Evolutionary conservation across 2,329 filamentous ascomycete species (phyloP).

Genomic region (Ophiocordyceps australis): DNA sequence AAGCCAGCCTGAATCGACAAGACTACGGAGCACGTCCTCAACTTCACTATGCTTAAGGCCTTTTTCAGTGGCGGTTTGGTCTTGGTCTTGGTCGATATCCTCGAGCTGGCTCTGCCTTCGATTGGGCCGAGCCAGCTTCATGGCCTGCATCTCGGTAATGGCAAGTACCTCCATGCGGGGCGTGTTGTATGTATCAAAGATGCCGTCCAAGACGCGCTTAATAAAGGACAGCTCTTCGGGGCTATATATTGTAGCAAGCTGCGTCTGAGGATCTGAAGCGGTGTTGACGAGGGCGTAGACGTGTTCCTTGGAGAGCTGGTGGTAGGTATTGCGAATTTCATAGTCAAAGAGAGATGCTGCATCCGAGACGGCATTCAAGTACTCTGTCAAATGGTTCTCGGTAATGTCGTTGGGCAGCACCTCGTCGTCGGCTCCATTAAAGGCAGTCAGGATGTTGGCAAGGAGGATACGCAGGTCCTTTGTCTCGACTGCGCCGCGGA

Average conservation of each 20-base stretch:
- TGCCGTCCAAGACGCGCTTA: slow-evolving; percentile 70
- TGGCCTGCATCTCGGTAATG: slow-evolving; percentile 60
- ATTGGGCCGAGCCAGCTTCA: slow-evolving; percentile 43
- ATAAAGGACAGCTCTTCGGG: slow-evolving; percentile 81
- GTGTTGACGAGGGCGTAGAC: slow-evolving; percentile 79
- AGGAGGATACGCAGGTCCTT: slow-evolving; percentile 56
- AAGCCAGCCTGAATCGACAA: slow-evolving; percentile 74
- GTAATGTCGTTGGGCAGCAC: slow-evolving; percentile 45
- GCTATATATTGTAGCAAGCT: slow-evolving; percentile 65
- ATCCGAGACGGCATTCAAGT: slow-evolving; percentile 51
- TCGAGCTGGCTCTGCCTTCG: slow-evolving; percentile 13
- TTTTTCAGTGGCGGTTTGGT: slow-evolving; percentile 21
- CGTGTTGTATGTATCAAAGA: slow-evolving; percentile 83
- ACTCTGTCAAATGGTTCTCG: slow-evolving; percentile 46
- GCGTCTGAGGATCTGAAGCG: slow-evolving; percentile 66
- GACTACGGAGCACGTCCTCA: slow-evolving; percentile 47
- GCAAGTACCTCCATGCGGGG: slow-evolving; percentile 68
- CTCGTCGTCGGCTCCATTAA: slow-evolving; percentile 16
- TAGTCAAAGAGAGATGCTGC: slow-evolving; percentile 68
- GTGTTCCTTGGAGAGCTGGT: slow-evolving; percentile 49
- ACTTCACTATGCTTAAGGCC: slow-evolving; percentile 63
- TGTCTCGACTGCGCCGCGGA: slow-evolving; percentile 59
- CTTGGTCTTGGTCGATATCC: too few species aligned
- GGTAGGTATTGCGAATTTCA: slow-evolving; percentile 59
- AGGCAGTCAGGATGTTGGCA: slow-evolving; percentile 53